Percentiles rank a stretch among this genome's conserved stretches.
Evolutionary conservation across 768 basidiomycete genomes (phyloP).

Genomic region (Kondoa subrosea): DNA sequence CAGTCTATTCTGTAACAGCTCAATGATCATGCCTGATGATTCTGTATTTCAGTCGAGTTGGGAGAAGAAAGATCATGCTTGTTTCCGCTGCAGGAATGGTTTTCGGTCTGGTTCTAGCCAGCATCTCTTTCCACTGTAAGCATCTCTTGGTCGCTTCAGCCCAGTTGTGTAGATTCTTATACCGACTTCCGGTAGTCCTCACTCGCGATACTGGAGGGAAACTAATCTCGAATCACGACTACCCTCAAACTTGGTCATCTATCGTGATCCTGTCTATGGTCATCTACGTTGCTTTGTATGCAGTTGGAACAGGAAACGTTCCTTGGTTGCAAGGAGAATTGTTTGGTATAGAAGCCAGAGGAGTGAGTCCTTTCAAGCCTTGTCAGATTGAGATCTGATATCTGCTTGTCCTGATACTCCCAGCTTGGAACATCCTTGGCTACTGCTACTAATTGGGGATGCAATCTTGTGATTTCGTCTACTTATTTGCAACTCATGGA

Average conservation of each 20-base stretch:
- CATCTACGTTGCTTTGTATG: slow-evolving; percentile 64
- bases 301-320: slow-evolving; percentile 30
- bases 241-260: slow-evolving; percentile 47
- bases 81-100: slow-evolving; percentile 58
- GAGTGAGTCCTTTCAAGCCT: neutral
- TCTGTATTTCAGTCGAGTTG: slow-evolving; percentile 46
- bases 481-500: slow-evolving; percentile 68
- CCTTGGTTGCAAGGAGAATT: slow-evolving; percentile 81
- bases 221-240: slow-evolving; percentile 45
- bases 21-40: neutral
- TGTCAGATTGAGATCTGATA: slow-evolving; percentile 31
- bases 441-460: neutral
- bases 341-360: slow-evolving; percentile 46
- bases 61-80: slow-evolving; percentile 53
- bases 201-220: slow-evolving; percentile 46
- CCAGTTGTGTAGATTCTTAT: neutral
- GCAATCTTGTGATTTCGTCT: slow-evolving; percentile 51
- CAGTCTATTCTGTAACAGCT: neutral
- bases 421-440: neutral
- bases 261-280: slow-evolving; percentile 67
- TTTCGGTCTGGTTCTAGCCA: slow-evolving; percentile 42
- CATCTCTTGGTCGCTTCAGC: too few species aligned
- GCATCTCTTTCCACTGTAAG: slow-evolving; percentile 22
- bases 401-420: slow-evolving; percentile 27
- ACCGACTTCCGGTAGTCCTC: slow-evolving; percentile 31